These are phyloP conservation scores for Verticillium isaacii DNA, from an alignment of 2,329 filamentous ascomycete genomes.

Conservation along the genomic window DNA sequence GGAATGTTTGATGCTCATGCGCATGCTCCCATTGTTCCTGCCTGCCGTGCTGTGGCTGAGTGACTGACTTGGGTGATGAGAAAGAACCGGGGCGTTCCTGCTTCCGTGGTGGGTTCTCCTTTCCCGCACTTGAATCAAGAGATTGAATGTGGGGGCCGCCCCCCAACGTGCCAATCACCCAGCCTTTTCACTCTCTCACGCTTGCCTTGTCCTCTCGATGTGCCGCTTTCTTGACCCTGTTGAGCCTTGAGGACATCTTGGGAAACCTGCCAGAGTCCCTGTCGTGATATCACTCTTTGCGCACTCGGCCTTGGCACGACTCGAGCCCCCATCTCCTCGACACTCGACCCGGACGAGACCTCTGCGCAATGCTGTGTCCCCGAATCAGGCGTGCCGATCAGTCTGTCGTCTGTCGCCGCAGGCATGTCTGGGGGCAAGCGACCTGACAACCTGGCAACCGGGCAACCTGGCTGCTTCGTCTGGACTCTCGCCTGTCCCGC, in stretches of 20 bases:
- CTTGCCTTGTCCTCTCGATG: not conserved
- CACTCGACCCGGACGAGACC: not conserved
- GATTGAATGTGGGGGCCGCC: not conserved
- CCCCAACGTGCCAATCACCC: not conserved
- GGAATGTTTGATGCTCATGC: not conserved
- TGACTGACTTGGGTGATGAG: not conserved
- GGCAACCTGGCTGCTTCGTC: not conserved
- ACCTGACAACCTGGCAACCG: not conserved
- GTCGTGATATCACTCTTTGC: not conserved
- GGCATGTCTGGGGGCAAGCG: too few species aligned
- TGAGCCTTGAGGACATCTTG: not conserved
- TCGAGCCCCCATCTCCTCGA: not conserved
- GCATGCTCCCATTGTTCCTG: not conserved
- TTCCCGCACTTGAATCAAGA: not conserved
- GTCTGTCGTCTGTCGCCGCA: too few species aligned
- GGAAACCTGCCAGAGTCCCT: not conserved
- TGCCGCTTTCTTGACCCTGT: not conserved
- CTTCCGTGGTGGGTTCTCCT: not conserved
- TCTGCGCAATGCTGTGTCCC: not conserved
- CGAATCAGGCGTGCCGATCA: not conserved
- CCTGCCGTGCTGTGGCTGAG: not conserved
- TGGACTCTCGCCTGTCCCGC: not conserved
- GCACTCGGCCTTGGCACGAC: not conserved
- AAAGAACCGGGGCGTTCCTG: not conserved
- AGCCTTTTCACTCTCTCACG: not conserved